Conservation (phyloP, 192 early-diverging fungal genomes). For the Entomortierella beljakovae region DNA sequence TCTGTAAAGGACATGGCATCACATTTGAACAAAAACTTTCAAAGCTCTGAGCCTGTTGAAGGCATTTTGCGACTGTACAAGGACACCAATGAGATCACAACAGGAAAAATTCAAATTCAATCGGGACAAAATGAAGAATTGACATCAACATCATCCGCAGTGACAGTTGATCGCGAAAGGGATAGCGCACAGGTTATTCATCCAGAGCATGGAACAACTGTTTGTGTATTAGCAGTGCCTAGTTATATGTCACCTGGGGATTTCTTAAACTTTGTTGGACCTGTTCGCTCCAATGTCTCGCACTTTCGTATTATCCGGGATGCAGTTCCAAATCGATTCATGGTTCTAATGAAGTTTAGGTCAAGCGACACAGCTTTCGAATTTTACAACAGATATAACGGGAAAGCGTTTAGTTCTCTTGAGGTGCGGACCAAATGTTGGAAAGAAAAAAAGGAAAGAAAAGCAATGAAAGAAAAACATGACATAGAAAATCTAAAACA, state of each 20-base stretch:
- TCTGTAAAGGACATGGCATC: constrained; percentile 8
- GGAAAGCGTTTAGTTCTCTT: constrained; percentile 85
- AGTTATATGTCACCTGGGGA: constrained; percentile 90
- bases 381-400: constrained; percentile 87
- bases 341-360: constrained; percentile 89
- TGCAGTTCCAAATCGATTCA: constrained; percentile 85
- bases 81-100: constrained; percentile 59
- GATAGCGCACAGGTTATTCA: constrained; percentile 37
- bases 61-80: constrained; percentile 79
- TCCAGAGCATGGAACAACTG: constrained; percentile 54
- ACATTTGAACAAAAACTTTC: constrained; percentile 14
- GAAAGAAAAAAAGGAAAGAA: too few relatives aligned
- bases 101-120: constrained; percentile 24
- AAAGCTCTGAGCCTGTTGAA: constrained; percentile 29
- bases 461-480: background rate
- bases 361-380: constrained; percentile 63
- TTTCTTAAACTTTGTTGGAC: constrained; percentile 86
- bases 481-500: background rate
- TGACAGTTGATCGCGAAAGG: background rate
- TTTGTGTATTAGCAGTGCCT: constrained; percentile 90
- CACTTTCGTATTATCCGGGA: constrained; percentile 87
- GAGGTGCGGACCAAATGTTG: constrained; percentile 68
- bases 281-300: constrained; percentile 72
- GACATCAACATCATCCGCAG: background rate
- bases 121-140: constrained; percentile 8